Evolutionary conservation across 140 eudicot genomes (phyloP).

Genomic region (Eryngium alpinum): DNA sequence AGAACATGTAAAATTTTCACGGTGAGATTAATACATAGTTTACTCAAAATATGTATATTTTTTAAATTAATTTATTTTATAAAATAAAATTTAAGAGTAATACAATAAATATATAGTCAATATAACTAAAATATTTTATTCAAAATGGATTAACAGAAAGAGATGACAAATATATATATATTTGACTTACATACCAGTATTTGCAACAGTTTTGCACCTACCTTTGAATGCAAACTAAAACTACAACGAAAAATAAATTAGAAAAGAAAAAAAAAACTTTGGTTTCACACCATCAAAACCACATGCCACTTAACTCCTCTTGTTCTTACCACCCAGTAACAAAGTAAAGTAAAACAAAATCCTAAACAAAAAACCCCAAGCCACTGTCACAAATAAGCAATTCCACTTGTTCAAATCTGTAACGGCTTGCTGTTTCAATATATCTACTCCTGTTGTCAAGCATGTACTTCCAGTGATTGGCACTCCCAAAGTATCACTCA

Average conservation of each 20-base stretch:
- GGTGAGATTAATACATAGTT: no score
- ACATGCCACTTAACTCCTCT: conserved; percentile 7
- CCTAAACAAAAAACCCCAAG: conserved; percentile 33
- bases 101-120: no score
- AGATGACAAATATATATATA: no score
- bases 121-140: no score
- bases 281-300: not conserved
- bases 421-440: conserved; percentile 27
- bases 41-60: no score
- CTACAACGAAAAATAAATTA: not conserved
- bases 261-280: not conserved
- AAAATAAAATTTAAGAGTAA: no score
- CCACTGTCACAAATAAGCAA: conserved; percentile 28
- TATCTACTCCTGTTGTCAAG: conserved; percentile 29
- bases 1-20: no score
- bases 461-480: conserved; percentile 16
- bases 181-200: not conserved
- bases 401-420: conserved; percentile 24
- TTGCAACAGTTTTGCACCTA: conserved; percentile 11
- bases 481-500: conserved; percentile 22
- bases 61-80: no score
- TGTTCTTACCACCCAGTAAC: conserved; percentile 33
- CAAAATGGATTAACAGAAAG: no score
- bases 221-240: not conserved
- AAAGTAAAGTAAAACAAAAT: conserved; percentile 27